These are phyloP conservation scores for Pythium brassicae DNA, from an alignment of 352 stramenopile genomes.

Conservation along the genomic window DNA sequence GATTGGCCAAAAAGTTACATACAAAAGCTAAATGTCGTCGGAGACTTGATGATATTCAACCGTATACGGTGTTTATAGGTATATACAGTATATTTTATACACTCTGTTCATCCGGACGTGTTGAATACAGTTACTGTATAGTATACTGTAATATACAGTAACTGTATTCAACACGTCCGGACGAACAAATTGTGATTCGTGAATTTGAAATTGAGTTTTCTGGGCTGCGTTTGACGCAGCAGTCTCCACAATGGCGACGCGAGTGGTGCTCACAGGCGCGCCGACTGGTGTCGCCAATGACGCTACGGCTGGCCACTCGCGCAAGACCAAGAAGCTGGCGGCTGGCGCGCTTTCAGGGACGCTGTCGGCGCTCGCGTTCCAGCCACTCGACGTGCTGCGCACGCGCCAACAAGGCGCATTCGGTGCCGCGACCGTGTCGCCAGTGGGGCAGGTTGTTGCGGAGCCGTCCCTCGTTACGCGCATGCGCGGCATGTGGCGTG, in stretches of 20 bases:
- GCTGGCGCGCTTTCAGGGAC: constrained; percentile 70
- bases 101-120: too few relatives aligned
- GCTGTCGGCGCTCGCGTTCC: constrained; percentile 78
- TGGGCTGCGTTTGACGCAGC: too few relatives aligned
- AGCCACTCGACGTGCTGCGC: constrained; percentile 81
- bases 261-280: constrained; percentile 3
- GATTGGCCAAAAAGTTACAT: too few relatives aligned
- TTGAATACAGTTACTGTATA: too few relatives aligned
- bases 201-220: too few relatives aligned
- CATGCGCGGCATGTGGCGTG: constrained; percentile 75
- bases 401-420: constrained; percentile 85
- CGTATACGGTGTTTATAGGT: too few relatives aligned
- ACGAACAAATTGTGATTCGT: too few relatives aligned
- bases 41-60: too few relatives aligned
- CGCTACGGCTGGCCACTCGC: constrained; percentile 8
- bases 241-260: constrained; percentile 14
- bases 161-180: too few relatives aligned
- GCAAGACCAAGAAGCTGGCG: constrained; percentile 71
- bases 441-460: neutral
- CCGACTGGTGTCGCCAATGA: neutral
- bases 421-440: constrained; percentile 13
- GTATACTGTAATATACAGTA: too few relatives aligned
- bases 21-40: too few relatives aligned
- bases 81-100: too few relatives aligned
- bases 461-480: constrained; percentile 17